A percentile compares a stretch with the other conserved stretches of the same genome.
phyloP scores from a whole-genome alignment of 129 eudicot genomes.

The Saussurea involucrata region DNA sequence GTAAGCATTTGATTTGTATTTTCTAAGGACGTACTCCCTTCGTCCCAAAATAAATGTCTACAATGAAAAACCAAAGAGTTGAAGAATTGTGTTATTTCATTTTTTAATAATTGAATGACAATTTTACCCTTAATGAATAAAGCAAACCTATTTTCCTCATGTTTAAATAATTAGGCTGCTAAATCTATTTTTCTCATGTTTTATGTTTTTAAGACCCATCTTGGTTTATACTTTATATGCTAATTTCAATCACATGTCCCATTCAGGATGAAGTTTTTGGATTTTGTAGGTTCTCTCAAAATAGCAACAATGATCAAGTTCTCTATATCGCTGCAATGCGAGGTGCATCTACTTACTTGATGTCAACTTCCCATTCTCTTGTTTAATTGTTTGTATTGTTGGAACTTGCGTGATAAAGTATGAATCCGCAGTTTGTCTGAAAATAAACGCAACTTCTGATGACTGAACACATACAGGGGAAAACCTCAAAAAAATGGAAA shows the following conservation, averaged over 20 bases:
- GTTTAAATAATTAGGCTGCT: too few relatives aligned
- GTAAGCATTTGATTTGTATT: constrained; percentile 29
- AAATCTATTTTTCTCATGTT: not conserved
- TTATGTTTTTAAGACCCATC: not conserved
- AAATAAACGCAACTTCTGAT: not conserved
- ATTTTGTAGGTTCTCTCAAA: constrained; percentile 65
- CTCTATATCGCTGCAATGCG: constrained; percentile 63
- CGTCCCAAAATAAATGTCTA: not conserved
- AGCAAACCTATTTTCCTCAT: not conserved
- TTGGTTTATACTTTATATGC: constrained; percentile 15
- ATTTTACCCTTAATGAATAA: not conserved
- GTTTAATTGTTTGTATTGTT: not conserved
- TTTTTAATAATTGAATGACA: not conserved
- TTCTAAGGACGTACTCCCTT: not conserved
- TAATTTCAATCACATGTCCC: constrained; percentile 9
- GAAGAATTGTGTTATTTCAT: not conserved
- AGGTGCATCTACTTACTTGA: constrained; percentile 34
- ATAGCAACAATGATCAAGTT: constrained; percentile 39
- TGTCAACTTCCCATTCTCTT: not conserved
- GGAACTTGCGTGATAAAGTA: not conserved
- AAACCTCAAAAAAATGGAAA: too few relatives aligned
- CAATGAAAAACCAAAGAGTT: not conserved
- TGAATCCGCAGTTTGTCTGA: not conserved
- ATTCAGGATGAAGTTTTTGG: constrained; percentile 78
- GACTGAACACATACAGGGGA: not conserved